A percentile compares a stretch with the other conserved stretches of the same genome.
Conservation (phyloP, 192 early-diverging fungal genomes). For the Coemansia sp. region DNA sequence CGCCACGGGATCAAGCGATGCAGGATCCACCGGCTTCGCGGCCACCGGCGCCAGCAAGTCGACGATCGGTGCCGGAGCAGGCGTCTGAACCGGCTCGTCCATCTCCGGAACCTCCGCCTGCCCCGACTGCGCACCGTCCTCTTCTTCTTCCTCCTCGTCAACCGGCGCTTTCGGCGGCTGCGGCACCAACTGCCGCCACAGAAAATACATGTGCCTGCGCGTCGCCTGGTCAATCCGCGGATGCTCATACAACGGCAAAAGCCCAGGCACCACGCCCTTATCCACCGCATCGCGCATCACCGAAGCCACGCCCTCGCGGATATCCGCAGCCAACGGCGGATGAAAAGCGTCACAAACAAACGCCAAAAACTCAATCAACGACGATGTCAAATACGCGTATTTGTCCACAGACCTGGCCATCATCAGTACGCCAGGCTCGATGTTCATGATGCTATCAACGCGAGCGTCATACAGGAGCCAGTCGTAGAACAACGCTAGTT, state of each 20-base stretch:
- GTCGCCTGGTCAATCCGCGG: conserved; percentile 19
- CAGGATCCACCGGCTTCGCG: background rate
- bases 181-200: conserved; percentile 39
- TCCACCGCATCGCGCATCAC: conserved; percentile 63
- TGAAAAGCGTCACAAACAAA: conserved; percentile 62
- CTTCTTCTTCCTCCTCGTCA: background rate
- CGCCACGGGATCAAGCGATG: conserved; percentile 26
- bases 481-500: conserved; percentile 75
- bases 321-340: conserved; percentile 52
- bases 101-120: background rate
- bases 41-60: conserved; percentile 23
- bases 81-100: conserved; percentile 11
- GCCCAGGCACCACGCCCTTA: conserved; percentile 60
- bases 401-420: conserved; percentile 67
- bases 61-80: background rate
- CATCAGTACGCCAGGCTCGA: conserved; percentile 74
- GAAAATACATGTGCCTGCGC: conserved; percentile 32
- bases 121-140: background rate
- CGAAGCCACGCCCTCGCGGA: conserved; percentile 53
- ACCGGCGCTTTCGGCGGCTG: conserved; percentile 1
- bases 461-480: conserved; percentile 73
- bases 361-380: conserved; percentile 68
- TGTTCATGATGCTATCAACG: conserved; percentile 70
- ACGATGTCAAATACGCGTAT: conserved; percentile 65
- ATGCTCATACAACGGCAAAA: conserved; percentile 52